Base-by-base conservation (phyloP, 2,329 filamentous ascomycete genomes). In the Hysterium pulicare region DNA sequence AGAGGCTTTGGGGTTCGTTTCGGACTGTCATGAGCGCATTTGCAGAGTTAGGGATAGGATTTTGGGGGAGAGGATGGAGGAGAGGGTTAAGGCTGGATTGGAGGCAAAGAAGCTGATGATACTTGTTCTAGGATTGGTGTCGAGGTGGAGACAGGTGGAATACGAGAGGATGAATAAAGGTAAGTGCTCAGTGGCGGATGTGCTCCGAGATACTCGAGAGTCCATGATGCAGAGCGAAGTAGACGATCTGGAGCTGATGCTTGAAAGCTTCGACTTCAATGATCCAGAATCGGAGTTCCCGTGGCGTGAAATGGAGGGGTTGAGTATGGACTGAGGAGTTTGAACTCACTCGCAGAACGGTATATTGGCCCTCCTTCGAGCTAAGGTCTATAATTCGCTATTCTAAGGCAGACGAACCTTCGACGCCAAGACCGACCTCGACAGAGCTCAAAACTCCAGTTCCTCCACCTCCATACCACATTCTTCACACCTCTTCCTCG, bases 401-500 rank as follows among this genome's bases (percentile, higher is more conserved):
- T n/a, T n/a, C n/a, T n/a, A n/a, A n/a, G n/a, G n/a, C n/a, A n/a
- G n/a, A n/a, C n/a, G n/a, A n/a, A n/a, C n/a, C n/a, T n/a, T n/a
- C n/a, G n/a, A n/a, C n/a, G n/a, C n/a, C n/a, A n/a, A n/a, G n/a
- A n/a, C n/a, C n/a, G n/a, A n/a, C n/a, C n/a, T n/a, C n/a, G n/a
- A n/a, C n/a, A n/a, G n/a, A n/a, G n/a, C 24, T 37, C 15, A 83
- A 49, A 84, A 77, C 48, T 83, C 80, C 54, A 84, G 51, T 61
- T 84, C 81, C 57, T 84, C 81, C 35, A 84, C 77, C 61, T 83
- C 81, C 78, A 84, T 82, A 13, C 79, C 81, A 67, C 81, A 84
- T 47, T 81, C 79, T 10, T 78, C 71, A 57, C 81, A 84, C 23
- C 69, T 89, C 77, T 94, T 96, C 41, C 88, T 81, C 31, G 79